These are phyloP conservation scores for Ulmus americana DNA, from an alignment of 331 rosid species.

Conservation along the genomic window DNA sequence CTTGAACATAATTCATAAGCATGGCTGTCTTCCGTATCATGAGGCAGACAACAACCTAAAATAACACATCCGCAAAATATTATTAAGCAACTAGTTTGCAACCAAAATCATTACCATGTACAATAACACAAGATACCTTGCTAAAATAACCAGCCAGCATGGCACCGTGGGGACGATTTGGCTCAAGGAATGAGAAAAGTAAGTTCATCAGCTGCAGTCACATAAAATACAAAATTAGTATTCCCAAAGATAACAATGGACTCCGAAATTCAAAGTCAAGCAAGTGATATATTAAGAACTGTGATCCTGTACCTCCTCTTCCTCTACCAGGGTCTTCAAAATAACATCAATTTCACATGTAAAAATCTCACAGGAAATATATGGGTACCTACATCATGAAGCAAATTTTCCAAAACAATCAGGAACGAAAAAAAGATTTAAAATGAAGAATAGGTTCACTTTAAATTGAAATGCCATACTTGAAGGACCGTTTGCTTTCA, in stretches of 20 bases:
- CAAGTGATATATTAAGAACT: slow-evolving; percentile 12
- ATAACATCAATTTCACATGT: slow-evolving; percentile 98
- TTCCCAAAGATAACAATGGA: neutral
- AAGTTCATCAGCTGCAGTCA: slow-evolving; percentile 78
- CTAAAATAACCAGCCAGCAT: slow-evolving; percentile 91
- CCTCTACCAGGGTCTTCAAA: slow-evolving; percentile 94
- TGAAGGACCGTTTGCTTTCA: slow-evolving; percentile 84
- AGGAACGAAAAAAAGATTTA: slow-evolving; percentile 11
- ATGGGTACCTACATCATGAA: slow-evolving; percentile 68
- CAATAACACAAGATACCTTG: slow-evolving; percentile 28
- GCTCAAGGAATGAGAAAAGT: slow-evolving; percentile 92
- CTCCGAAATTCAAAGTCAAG: neutral
- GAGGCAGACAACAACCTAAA: slow-evolving; percentile 85
- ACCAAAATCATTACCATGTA: slow-evolving; percentile 2
- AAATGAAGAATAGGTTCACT: slow-evolving; percentile 6
- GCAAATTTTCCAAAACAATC: slow-evolving; percentile 19
- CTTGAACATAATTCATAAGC: slow-evolving; percentile 94
- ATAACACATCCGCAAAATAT: slow-evolving; percentile 12
- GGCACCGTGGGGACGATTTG: slow-evolving; percentile 69
- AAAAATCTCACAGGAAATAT: slow-evolving; percentile 91
- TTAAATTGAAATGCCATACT: slow-evolving; percentile 41
- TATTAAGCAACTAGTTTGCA: slow-evolving; percentile 11
- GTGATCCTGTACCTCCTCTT: slow-evolving; percentile 67
- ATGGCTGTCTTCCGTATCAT: slow-evolving; percentile 90
- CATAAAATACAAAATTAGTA: slow-evolving; percentile 19